Evolutionary conservation across 2,329 filamentous ascomycete genomes (phyloP).

Genomic region (Trichoderma gracile): DNA sequence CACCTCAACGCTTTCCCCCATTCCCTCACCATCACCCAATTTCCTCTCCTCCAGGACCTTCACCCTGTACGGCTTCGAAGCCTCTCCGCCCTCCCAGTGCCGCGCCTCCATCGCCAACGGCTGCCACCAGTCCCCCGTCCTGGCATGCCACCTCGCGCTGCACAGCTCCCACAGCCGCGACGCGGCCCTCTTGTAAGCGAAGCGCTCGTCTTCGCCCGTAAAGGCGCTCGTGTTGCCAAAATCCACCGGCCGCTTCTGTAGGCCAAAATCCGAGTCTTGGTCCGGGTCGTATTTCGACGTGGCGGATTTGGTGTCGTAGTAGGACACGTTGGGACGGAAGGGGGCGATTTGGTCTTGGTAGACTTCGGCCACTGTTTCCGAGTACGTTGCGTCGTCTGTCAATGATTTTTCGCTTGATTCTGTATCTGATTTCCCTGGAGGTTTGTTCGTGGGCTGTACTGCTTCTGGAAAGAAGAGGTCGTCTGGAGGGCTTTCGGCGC

Average conservation of each 20-base stretch:
- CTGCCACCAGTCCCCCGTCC: constrained; percentile 68
- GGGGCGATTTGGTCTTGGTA: constrained; percentile 76
- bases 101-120: constrained; percentile 64
- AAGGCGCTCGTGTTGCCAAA: constrained; percentile 69
- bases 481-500: constrained; percentile 68
- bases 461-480: constrained; percentile 74
- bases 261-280: constrained; percentile 58
- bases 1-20: constrained; percentile 40
- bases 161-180: constrained; percentile 84
- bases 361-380: constrained; percentile 59
- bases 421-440: neutral
- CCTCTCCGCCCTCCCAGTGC: constrained; percentile 61
- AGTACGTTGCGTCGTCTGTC: constrained; percentile 44
- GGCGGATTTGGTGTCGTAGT: constrained; percentile 53
- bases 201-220: constrained; percentile 78
- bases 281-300: constrained; percentile 56
- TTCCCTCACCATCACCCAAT: constrained; percentile 34
- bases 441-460: neutral
- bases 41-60: neutral
- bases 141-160: constrained; percentile 68
- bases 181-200: constrained; percentile 75
- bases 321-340: constrained; percentile 76
- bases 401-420: neutral
- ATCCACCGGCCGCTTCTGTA: constrained; percentile 48
- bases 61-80: constrained; percentile 31